A percentile compares a stretch with the other conserved stretches of the same genome.
Conservation (phyloP, 139 green algal genomes). For the Zygnema circumcarinatum region DNA sequence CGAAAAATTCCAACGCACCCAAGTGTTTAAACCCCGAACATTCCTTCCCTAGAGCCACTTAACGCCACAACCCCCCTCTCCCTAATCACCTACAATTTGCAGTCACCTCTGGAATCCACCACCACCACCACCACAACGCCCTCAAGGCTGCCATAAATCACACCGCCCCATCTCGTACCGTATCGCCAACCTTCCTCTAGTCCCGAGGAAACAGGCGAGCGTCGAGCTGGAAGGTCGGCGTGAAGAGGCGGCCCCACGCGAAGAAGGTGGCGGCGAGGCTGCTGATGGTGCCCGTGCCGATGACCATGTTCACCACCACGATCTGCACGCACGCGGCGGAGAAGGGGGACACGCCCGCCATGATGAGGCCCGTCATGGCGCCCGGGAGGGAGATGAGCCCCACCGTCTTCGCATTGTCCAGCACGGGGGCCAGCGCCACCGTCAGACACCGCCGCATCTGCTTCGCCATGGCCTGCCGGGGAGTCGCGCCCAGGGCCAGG, state of each 20-base stretch:
- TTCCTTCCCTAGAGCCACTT: too few relatives aligned
- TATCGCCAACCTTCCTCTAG: too few relatives aligned
- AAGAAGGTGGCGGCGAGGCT: conserved; percentile 22
- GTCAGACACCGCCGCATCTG: conserved; percentile 24
- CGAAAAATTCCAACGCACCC: too few relatives aligned
- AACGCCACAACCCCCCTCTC: too few relatives aligned
- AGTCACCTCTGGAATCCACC: too few relatives aligned
- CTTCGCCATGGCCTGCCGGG: conserved; percentile 22
- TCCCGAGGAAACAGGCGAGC: too few relatives aligned
- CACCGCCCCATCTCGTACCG: too few relatives aligned
- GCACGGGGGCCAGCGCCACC: conserved; percentile 19
- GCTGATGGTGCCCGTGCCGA: conserved; percentile 33
- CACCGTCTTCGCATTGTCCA: conserved; percentile 54
- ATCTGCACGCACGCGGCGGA: conserved; percentile 46
- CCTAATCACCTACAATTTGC: too few relatives aligned
- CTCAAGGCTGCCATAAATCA: too few relatives aligned
- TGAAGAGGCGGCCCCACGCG: conserved; percentile 45
- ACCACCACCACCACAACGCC: too few relatives aligned
- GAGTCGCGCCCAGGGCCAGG: conserved; percentile 45
- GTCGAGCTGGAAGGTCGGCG: conserved; percentile 37
- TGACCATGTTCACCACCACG: conserved; percentile 46
- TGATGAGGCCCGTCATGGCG: conserved; percentile 55
- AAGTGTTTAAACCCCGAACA: too few relatives aligned
- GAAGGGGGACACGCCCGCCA: conserved; percentile 44
- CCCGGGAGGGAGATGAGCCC: conserved; percentile 49